Base-by-base conservation (phyloP, 2,329 filamentous ascomycete species). In the Fonsecaea pedrosoi region DNA sequence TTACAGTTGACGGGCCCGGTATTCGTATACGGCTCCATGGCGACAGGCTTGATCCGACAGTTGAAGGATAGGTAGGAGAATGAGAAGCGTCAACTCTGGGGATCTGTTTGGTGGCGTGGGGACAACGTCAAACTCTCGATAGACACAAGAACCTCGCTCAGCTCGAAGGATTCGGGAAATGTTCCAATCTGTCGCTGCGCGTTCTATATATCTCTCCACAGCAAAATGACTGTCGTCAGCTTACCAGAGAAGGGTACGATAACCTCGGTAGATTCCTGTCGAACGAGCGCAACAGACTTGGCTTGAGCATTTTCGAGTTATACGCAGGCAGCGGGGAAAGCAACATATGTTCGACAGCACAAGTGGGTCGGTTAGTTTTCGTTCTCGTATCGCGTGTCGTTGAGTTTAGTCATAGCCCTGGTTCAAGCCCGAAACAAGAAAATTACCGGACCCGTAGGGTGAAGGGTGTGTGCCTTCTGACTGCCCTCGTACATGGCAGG, bases 1-100 rank as follows among this genome's bases (percentile, higher is more conserved):
- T 68, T 59, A 60, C 57, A 62, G 40, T 69, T 65, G 55, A 72
- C 62, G 9, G 70, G 57, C 18, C 70, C 69, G 30, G 53, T 56
- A 35, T 70, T 64, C n/a, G 61, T 58, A 42, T 72, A 72, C 8
- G 61, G 35, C 37, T 59, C 40, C 68, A 69, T 70, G 5, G 30
- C 64, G 32, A 35, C 34, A 18, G 34, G 45, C 7, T 5, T 10
- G 45, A 25, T 13, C 10, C 10, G n/a, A 12, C 18, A 9, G 45
- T 10, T 50, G 1, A 25, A 50, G 18, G 18, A 13, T 21, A 45
- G 13, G 42, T 18, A 42, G 35, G 3, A 37, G 12, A 5, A 50
- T 25, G 12, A 50, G 21, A 25, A 50, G 21, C 1, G n/a, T 21
- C 13, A 8, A 30, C 40, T 10, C 10, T 7, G n/a, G 21, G 25